Conservation (phyloP, 2,329 filamentous ascomycete genomes). For the Colletotrichum musae region DNA sequence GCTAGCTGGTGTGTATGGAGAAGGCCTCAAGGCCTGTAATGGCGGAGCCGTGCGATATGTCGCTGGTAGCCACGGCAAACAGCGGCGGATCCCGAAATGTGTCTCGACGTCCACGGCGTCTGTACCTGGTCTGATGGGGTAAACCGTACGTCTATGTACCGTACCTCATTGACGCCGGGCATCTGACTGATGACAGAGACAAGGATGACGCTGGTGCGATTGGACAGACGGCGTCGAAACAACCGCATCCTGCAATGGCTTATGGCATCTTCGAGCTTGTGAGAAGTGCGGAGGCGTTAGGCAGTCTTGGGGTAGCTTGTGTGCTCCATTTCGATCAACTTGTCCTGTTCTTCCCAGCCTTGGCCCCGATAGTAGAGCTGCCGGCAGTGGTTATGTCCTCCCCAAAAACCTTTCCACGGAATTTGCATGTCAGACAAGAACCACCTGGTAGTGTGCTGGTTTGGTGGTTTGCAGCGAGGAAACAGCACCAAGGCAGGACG, state of each 20-base stretch:
- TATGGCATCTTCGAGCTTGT: neutral
- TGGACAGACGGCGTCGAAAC: neutral
- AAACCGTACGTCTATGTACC: too few relatives aligned
- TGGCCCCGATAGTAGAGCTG: constrained; percentile 17
- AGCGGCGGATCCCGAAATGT: constrained; percentile 25
- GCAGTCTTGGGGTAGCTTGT: neutral
- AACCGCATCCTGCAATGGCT: neutral
- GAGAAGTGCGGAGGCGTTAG: neutral
- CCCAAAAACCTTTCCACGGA: constrained; percentile 22
- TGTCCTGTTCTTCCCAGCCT: neutral
- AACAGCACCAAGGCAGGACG: constrained; percentile 11
- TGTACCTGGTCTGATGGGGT: neutral
- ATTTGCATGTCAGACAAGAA: constrained; percentile 20
- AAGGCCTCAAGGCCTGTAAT: neutral
- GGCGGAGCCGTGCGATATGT: constrained; percentile 8
- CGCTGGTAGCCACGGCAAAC: neutral
- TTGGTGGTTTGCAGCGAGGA: constrained; percentile 31
- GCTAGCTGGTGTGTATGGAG: neutral
- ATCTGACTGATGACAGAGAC: constrained; percentile 12
- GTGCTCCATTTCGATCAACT: neutral
- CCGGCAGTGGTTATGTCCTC: constrained; percentile 20
- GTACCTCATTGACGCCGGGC: neutral
- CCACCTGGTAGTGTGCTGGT: constrained; percentile 18
- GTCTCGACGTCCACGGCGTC: constrained; percentile 25
- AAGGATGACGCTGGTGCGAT: constrained; percentile 9